These are phyloP conservation scores for Effrenium voratum DNA, from an alignment of 73 alveolate species.

Conservation along the genomic window DNA sequence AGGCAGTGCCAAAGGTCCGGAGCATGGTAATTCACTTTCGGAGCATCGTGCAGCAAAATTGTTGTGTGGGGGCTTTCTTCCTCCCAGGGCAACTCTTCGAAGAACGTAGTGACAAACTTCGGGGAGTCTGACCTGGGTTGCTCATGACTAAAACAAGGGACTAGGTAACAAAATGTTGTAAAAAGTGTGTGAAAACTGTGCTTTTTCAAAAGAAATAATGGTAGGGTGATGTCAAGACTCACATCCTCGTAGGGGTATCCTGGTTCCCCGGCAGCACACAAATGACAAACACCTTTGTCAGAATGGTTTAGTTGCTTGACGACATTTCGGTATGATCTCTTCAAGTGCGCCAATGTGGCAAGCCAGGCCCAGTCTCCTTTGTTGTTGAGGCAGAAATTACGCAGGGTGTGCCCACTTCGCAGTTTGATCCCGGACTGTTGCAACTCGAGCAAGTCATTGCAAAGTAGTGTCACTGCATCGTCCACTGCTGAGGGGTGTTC, in stretches of 20 bases:
- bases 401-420: not conserved
- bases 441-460: not conserved
- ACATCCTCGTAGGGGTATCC: not conserved
- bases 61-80: not conserved
- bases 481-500: not conserved
- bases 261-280: not conserved
- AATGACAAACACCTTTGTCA: not conserved
- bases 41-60: not conserved
- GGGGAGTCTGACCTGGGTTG: not conserved
- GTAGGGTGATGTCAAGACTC: too few species aligned
- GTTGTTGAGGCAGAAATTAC: not conserved
- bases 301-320: not conserved
- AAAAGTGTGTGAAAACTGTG: too few species aligned
- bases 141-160: too few species aligned
- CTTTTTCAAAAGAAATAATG: too few species aligned
- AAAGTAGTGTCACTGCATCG: not conserved
- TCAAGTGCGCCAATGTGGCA: not conserved
- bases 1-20: not conserved
- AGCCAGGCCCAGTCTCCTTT: not conserved
- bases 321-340: not conserved
- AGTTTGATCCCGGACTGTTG: not conserved
- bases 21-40: not conserved
- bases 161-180: too few species aligned
- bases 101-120: not conserved
- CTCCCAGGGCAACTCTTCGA: not conserved